Percentiles rank a stretch among this genome's conserved stretches.
These are phyloP conservation scores for Backusella australiensis DNA, from an alignment of 192 early-diverging fungal species.

Conservation along the genomic window DNA sequence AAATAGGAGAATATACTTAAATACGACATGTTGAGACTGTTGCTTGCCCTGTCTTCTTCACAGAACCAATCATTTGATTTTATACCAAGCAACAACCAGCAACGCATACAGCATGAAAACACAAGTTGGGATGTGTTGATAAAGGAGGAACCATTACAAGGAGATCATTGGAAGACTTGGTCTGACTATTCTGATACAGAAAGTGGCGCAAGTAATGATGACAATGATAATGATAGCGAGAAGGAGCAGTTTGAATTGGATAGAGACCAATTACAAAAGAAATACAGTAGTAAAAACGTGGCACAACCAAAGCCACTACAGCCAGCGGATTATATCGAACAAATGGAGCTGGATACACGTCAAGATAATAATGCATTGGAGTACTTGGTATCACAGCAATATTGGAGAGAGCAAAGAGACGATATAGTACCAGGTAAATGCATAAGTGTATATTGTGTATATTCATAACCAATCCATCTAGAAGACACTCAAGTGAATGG, in stretches of 20 bases:
- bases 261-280: neutral
- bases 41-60: constrained; percentile 12
- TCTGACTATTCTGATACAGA: neutral
- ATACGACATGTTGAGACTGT: constrained; percentile 18
- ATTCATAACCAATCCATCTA: neutral
- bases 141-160: constrained; percentile 35
- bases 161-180: constrained; percentile 35
- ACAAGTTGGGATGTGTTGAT: constrained; percentile 30
- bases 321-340: neutral
- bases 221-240: constrained; percentile 10
- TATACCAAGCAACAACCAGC: neutral
- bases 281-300: neutral
- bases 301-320: neutral
- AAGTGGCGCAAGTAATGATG: constrained; percentile 5
- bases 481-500: neutral
- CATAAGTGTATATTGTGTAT: neutral
- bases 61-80: neutral
- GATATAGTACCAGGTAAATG: neutral
- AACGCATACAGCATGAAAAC: neutral
- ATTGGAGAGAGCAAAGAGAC: constrained; percentile 16
- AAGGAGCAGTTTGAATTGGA: constrained; percentile 18
- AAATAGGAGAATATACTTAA: constrained; percentile 10
- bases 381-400: constrained; percentile 18
- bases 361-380: constrained; percentile 13
- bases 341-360: constrained; percentile 9